These are phyloP conservation scores for Datisca glomerata DNA, from an alignment of 306 rosid genomes.

Conservation along the genomic window DNA sequence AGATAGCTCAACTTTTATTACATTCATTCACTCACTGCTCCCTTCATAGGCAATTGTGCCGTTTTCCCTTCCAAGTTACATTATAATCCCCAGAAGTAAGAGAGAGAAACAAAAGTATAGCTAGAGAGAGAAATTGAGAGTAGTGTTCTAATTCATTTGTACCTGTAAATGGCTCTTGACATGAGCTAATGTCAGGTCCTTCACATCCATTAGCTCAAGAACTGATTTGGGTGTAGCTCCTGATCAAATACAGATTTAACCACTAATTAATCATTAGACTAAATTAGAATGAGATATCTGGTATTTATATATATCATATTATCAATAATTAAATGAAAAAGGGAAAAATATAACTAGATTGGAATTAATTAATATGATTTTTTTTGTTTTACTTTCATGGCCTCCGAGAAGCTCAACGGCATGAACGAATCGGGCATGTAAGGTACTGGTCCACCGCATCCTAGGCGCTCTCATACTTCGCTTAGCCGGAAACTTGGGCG, in stretches of 20 bases:
- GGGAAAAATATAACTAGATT: background rate
- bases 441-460: conserved; percentile 91
- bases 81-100: too few species aligned
- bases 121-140: background rate
- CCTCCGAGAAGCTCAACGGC: conserved; percentile 97
- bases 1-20: conserved; percentile 5
- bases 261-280: too few species aligned
- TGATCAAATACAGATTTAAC: conserved; percentile 19
- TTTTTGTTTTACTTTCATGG: conserved; percentile 98
- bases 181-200: conserved; percentile 95
- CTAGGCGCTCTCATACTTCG: conserved; percentile 91
- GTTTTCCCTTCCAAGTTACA: too few species aligned
- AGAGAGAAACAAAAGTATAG: background rate
- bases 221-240: conserved; percentile 97
- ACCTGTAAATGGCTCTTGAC: conserved; percentile 98
- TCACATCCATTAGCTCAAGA: conserved; percentile 95
- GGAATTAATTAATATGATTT: too few species aligned
- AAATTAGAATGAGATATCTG: too few species aligned
- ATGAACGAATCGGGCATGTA: conserved; percentile 79
- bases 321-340: background rate
- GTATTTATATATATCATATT: too few species aligned
- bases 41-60: conserved; percentile 5
- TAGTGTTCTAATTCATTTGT: background rate
- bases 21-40: conserved; percentile 2
- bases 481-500: conserved; percentile 61